These are phyloP conservation scores for Physaria fendleri DNA, from an alignment of 345 rosid genomes.

Conservation along the genomic window DNA sequence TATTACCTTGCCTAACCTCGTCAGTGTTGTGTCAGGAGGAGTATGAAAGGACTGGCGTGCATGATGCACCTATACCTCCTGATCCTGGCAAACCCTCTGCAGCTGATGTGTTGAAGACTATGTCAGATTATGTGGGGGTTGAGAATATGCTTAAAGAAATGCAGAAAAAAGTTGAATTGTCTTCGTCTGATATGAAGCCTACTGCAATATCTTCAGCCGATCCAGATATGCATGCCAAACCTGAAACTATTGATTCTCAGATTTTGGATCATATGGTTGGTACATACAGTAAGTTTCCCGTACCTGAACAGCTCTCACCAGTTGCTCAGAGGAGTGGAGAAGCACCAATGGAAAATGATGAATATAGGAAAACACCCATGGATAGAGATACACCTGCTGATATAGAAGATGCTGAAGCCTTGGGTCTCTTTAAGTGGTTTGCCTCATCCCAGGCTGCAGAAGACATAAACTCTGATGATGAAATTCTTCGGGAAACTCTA, in stretches of 20 bases:
- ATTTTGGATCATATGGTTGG: constrained; percentile 20
- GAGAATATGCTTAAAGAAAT: constrained; percentile 41
- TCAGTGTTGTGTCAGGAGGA: constrained; percentile 56
- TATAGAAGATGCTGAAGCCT: constrained; percentile 55
- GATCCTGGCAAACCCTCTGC: constrained; percentile 73
- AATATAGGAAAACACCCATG: constrained; percentile 13
- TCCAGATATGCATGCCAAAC: constrained; percentile 33
- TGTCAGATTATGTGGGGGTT: constrained; percentile 48
- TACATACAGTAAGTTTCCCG: constrained; percentile 25
- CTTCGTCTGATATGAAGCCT: constrained; percentile 25
- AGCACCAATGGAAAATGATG: constrained; percentile 23
- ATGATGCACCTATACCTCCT: constrained; percentile 41
- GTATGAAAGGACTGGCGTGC: constrained; percentile 68
- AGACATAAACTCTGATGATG: constrained; percentile 95
- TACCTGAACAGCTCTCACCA: constrained; percentile 26
- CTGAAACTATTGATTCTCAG: constrained; percentile 24
- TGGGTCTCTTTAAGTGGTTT: constrained; percentile 81
- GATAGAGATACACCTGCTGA: constrained; percentile 19
- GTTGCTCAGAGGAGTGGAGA: constrained; percentile 22
- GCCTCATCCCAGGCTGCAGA: constrained; percentile 86
- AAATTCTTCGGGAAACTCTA: constrained; percentile 68
- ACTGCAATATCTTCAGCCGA: constrained; percentile 25
- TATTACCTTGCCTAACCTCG: constrained; percentile 18
- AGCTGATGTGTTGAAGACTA: constrained; percentile 55
- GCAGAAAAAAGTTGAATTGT: constrained; percentile 29